Evolutionary conservation across 495 filamentous ascomycete species (phyloP).

Genomic region (Annulohypoxylon bovei): DNA sequence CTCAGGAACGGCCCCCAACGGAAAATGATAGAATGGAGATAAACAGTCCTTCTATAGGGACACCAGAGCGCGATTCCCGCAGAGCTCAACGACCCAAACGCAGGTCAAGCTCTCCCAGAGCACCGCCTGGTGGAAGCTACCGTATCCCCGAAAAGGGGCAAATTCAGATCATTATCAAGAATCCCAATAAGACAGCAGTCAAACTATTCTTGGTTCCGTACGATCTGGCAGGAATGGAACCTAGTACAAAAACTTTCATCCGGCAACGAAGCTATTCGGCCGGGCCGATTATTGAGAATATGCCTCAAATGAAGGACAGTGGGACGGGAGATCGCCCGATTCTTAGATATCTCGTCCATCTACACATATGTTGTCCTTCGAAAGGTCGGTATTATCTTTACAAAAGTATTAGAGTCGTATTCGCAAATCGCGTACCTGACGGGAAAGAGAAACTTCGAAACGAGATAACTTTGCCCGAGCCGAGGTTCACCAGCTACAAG

Average conservation of each 20-base stretch:
- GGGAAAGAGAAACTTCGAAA: slow-evolving; percentile 93
- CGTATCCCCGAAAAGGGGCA: slow-evolving; percentile 95
- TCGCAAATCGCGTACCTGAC: slow-evolving; percentile 96
- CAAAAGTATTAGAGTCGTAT: slow-evolving; percentile 92
- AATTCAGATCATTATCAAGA: slow-evolving; percentile 96
- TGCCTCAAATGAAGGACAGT: slow-evolving; percentile 47
- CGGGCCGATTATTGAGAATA: slow-evolving; percentile 82
- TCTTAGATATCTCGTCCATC: slow-evolving; percentile 89
- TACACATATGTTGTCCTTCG: slow-evolving; percentile 91
- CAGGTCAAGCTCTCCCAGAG: slow-evolving; percentile 74
- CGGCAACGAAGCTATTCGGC: slow-evolving; percentile 94
- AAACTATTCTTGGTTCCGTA: slow-evolving; percentile 97
- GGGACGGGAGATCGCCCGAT: slow-evolving; percentile 73
- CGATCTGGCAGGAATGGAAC: slow-evolving; percentile 93
- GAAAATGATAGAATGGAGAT: slow-evolving; percentile 45
- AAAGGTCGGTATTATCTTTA: slow-evolving; percentile 89
- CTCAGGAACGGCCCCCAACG: slow-evolving; percentile 39
- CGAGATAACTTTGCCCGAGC: slow-evolving; percentile 89
- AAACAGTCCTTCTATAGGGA: slow-evolving; percentile 39
- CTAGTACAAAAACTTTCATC: slow-evolving; percentile 95
- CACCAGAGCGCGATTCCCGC: slow-evolving; percentile 51
- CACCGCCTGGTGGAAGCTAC: slow-evolving; percentile 86
- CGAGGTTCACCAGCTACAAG: slow-evolving; percentile 87
- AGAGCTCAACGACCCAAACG: slow-evolving; percentile 62
- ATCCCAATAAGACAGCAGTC: slow-evolving; percentile 94